Conservation (phyloP, 257 asterid species). For the Capsicum pubescens region DNA sequence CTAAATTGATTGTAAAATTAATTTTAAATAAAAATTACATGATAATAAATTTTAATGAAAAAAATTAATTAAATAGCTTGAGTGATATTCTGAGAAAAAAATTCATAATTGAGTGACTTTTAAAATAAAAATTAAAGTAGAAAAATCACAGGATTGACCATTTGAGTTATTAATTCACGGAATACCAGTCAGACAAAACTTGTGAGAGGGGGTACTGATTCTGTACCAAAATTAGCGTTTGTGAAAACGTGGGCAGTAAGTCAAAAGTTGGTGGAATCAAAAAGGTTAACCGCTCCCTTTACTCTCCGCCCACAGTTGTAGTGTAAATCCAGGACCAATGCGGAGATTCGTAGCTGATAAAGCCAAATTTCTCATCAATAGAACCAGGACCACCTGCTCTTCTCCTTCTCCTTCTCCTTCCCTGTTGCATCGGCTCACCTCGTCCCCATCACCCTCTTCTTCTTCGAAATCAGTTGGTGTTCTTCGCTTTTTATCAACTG, state of each 20-base stretch:
- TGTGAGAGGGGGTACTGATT: not conserved
- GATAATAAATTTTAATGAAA: no score
- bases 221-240: not conserved
- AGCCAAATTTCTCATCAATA: slow-evolving; percentile 43
- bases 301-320: slow-evolving; percentile 17
- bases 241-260: slow-evolving; percentile 15
- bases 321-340: slow-evolving; percentile 41
- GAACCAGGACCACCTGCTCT: slow-evolving; percentile 18
- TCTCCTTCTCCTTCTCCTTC: slow-evolving; percentile 39
- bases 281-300: not conserved
- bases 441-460: slow-evolving; percentile 2
- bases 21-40: no score
- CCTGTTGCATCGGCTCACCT: not conserved
- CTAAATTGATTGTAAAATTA: no score
- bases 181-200: not conserved
- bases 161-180: no score
- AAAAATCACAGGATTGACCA: no score
- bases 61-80: no score
- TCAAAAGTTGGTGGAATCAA: not conserved
- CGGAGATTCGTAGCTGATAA: slow-evolving; percentile 73
- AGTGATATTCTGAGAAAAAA: no score
- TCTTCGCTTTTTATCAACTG: slow-evolving; percentile 26
- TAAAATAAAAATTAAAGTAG: no score
- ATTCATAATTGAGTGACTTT: no score
- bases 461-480: not conserved